phyloP scores from a whole-genome alignment of 441 rosid genomes.

The Populus tomentosa region DNA sequence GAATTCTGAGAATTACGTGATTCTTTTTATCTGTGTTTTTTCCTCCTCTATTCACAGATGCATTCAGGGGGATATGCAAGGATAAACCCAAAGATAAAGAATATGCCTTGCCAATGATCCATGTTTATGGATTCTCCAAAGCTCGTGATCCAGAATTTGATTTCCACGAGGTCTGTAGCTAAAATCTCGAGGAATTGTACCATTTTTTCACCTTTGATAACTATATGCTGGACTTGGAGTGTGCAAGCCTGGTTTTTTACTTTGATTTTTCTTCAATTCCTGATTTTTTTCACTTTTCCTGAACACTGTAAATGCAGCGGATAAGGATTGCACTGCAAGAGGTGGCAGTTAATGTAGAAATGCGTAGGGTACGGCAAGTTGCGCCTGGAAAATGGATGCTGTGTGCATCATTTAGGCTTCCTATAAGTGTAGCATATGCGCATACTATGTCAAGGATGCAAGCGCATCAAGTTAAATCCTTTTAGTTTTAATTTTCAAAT shows the following conservation, averaged over 20 bases:
- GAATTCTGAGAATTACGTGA: background rate
- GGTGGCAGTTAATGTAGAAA: slow-evolving; percentile 72
- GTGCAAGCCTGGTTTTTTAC: background rate
- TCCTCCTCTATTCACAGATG: slow-evolving; percentile 40
- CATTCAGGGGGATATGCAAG: slow-evolving; percentile 57
- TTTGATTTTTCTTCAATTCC: background rate
- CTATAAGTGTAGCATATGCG: slow-evolving; percentile 67
- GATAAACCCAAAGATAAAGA: slow-evolving; percentile 33
- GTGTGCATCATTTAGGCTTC: slow-evolving; percentile 76
- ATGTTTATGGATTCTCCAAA: slow-evolving; percentile 90
- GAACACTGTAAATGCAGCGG: slow-evolving; percentile 46
- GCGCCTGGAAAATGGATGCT: slow-evolving; percentile 81
- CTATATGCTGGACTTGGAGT: background rate
- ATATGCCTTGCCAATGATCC: slow-evolving; percentile 56
- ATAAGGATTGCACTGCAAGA: slow-evolving; percentile 66
- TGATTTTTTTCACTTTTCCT: background rate
- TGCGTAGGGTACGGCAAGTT: slow-evolving; percentile 24
- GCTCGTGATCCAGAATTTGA: slow-evolving; percentile 91
- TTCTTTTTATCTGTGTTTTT: background rate
- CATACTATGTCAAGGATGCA: background rate
- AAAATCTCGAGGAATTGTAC: background rate
- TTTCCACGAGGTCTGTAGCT: slow-evolving; percentile 65
- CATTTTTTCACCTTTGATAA: background rate
- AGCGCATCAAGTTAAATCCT: background rate
- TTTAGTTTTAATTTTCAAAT: no score